Base-by-base conservation (phyloP, 2,329 filamentous ascomycete species). In the Orbilia blumenaviensis region DNA sequence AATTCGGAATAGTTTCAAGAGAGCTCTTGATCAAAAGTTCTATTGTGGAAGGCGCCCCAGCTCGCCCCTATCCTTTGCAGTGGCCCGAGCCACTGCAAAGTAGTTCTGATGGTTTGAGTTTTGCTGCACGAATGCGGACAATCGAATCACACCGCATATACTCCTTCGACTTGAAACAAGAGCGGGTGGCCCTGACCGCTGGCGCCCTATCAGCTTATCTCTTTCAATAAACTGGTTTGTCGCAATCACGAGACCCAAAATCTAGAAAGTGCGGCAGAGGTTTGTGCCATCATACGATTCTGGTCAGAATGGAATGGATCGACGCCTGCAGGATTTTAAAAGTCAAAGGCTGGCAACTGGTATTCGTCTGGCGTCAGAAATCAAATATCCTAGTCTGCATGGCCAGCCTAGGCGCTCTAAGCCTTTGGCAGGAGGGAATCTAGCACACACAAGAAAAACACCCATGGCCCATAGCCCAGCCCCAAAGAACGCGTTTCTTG, bases 241-340 rank as follows among this genome's bases (percentile, higher is more conserved):
- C 18, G 52, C 18, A 32, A 25, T 56, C 52, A 56, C 52, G 52
- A 4, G 52, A 12, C 21, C 16, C 10, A 38, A 7, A 54, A n/a
- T n/a, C n/a, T n/a, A n/a, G n/a, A 38, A 29, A 8, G 25, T 56
- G 32, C 52, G 29, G 52, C 32, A 56, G 29, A 27, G 18, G 10
- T 21, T 38, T 23, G 32, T 38, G 16, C 18, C 29, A 38, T 56
- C 52, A 25, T 56, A 56, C 29, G 29, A 56, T 56, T 36, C 18
- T 32, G 52, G 25, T 36, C 52, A 23, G 25, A 56, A 56, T 12
- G 52, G 52, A 10, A 36, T 56, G 38, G 52, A 56, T 56, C 29
- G 52, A 36, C 52, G n/a, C 18, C 52, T 56, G 52, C 52, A 56
- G 48, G 52, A 56, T 56, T 56, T 56, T 56, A 56, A 56, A 56